phyloP scores from a whole-genome alignment of 805 yeast species.

The Wickerhamiella sergipiensis region DNA sequence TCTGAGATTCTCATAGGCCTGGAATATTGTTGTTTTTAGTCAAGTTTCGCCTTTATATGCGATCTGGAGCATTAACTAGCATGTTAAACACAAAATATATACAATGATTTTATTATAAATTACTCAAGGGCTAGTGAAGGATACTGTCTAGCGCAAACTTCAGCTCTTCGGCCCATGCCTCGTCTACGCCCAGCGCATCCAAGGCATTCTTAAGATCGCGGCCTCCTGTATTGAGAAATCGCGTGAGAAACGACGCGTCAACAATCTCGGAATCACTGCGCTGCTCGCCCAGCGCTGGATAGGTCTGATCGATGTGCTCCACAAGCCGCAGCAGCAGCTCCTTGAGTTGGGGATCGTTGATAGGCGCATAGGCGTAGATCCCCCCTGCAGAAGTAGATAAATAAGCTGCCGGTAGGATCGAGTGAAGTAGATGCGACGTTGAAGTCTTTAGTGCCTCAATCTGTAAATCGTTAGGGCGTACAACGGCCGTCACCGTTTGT shows the following conservation, averaged over 20 bases:
- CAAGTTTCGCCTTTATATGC: too few relatives aligned
- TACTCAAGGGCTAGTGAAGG: too few relatives aligned
- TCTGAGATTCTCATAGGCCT: too few relatives aligned
- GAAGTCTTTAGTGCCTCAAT: not conserved
- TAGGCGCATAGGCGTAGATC: not conserved
- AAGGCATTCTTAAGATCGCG: not conserved
- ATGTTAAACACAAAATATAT: too few relatives aligned
- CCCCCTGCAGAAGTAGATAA: not conserved
- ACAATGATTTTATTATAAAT: not conserved
- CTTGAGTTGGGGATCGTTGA: not conserved
- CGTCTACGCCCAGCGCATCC: not conserved
- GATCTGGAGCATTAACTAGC: too few relatives aligned
- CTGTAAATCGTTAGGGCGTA: not conserved
- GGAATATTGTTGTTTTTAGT: too few relatives aligned
- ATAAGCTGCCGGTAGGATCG: not conserved
- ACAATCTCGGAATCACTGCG: not conserved
- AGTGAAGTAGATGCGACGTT: not conserved
- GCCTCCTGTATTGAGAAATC: not conserved
- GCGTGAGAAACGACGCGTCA: not conserved
- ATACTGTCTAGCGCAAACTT: not conserved
- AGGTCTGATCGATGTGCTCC: not conserved
- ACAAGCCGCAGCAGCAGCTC: not conserved
- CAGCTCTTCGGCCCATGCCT: not conserved
- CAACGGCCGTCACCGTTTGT: not conserved
- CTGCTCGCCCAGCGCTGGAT: not conserved